Conservation (phyloP, 2,329 filamentous ascomycete genomes). For the Shiraia bambusicola region DNA sequence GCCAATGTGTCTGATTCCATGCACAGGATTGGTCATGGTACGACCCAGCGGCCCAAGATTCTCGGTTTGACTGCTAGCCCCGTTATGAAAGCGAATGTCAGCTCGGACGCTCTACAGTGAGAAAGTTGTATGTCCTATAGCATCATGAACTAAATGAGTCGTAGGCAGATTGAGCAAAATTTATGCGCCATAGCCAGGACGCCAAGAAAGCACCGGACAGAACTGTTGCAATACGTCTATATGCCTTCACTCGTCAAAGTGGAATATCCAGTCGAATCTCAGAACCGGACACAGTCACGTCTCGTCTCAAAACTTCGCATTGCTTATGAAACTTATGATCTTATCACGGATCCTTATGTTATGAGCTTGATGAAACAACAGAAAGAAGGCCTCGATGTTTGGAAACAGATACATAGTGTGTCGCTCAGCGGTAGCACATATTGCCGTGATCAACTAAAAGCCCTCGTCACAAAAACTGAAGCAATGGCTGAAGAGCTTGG, state of each 20-base stretch:
- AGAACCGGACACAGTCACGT: conserved; percentile 2
- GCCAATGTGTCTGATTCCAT: conserved; percentile 40
- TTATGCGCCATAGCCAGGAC: conserved; percentile 69
- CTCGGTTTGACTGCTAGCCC: conserved; percentile 82
- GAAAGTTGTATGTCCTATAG: neutral
- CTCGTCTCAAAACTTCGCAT: conserved; percentile 20
- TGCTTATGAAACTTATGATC: conserved; percentile 31
- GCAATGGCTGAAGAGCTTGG: conserved; percentile 45
- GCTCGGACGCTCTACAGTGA: conserved; percentile 53
- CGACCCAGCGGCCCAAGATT: conserved; percentile 58
- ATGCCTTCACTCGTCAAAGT: conserved; percentile 59
- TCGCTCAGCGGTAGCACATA: conserved; percentile 41
- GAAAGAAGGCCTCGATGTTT: conserved; percentile 22
- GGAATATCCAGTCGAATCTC: conserved; percentile 24
- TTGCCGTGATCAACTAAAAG: conserved; percentile 43
- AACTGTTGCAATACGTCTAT: conserved; percentile 69
- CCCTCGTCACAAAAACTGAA: conserved; percentile 35
- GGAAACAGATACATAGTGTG: conserved; percentile 28
- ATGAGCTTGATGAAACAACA: conserved; percentile 32
- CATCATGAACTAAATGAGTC: conserved; percentile 14
- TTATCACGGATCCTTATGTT: conserved; percentile 46
- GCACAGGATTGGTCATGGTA: neutral
- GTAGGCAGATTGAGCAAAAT: conserved; percentile 63
- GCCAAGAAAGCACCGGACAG: conserved; percentile 67
- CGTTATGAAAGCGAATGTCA: conserved; percentile 60